These are phyloP conservation scores for Diaporthe sp. DNA, from an alignment of 2,329 filamentous ascomycete genomes.

Conservation along the genomic window DNA sequence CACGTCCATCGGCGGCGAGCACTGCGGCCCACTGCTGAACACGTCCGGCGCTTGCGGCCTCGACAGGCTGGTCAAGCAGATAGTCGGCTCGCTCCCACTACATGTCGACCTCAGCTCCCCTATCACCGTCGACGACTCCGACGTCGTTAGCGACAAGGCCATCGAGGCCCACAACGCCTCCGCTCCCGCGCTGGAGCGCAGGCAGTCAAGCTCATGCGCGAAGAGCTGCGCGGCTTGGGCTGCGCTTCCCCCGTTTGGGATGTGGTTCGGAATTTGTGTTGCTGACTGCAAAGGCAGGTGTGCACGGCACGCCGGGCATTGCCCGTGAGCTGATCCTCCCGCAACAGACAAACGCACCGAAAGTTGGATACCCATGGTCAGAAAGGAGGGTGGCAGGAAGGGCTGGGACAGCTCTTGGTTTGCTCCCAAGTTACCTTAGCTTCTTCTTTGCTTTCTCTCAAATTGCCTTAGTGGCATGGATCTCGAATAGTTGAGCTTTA, in stretches of 20 bases:
- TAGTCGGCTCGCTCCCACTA: not conserved
- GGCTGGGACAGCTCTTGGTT: not conserved
- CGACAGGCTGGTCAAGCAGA: not conserved
- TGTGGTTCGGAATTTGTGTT: not conserved
- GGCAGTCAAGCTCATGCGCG: not conserved
- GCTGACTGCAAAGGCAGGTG: not conserved
- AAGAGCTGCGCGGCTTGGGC: not conserved
- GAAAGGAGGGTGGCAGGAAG: not conserved
- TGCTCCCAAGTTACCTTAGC: not conserved
- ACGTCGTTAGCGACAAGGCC: not conserved
- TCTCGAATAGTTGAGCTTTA: not conserved
- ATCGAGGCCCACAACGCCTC: not conserved
- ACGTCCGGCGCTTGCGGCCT: not conserved
- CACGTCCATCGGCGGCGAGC: no score
- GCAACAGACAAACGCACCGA: not conserved
- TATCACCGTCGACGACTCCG: not conserved
- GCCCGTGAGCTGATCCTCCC: not conserved
- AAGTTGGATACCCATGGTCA: not conserved
- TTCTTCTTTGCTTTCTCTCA: no score
- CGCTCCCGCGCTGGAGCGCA: not conserved
- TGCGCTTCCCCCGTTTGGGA: not conserved
- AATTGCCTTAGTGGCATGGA: not conserved
- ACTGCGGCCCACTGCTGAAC: no score
- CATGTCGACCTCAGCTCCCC: not conserved
- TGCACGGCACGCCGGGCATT: fast-evolving